phyloP scores from a whole-genome alignment of 345 rosid species.

The Sisymbrium altissimum region DNA sequence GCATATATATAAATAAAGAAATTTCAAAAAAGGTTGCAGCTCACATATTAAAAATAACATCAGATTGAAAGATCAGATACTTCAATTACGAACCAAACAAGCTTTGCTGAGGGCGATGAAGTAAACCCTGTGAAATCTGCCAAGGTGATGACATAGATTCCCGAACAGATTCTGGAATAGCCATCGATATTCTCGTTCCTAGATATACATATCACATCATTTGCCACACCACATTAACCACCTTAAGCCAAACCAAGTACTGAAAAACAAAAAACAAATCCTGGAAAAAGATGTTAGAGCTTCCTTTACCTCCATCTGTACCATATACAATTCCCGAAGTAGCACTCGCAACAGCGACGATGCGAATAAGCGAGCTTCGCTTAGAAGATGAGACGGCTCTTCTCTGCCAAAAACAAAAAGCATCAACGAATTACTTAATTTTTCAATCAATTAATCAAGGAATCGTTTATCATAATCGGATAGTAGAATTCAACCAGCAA shows the following conservation, averaged over 20 bases:
- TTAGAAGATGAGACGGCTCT: constrained; percentile 30
- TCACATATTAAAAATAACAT: background rate
- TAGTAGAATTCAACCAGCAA: constrained; percentile 27
- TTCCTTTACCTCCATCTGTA: constrained; percentile 44
- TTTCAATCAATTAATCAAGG: background rate
- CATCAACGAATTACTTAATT: background rate
- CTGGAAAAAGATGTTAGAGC: background rate
- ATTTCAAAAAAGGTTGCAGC: background rate
- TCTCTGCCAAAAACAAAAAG: constrained; percentile 33
- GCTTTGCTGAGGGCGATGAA: constrained; percentile 23
- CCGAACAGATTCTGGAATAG: constrained; percentile 34
- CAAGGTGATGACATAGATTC: constrained; percentile 35
- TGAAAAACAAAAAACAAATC: background rate
- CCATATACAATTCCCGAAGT: constrained; percentile 45
- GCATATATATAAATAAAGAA: background rate
- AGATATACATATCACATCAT: constrained; percentile 10
- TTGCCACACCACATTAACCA: no score
- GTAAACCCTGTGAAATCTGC: constrained; percentile 7
- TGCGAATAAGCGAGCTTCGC: constrained; percentile 36
- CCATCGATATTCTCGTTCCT: constrained; percentile 43
- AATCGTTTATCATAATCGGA: background rate
- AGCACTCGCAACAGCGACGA: constrained; percentile 39
- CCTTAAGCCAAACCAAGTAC: no score
- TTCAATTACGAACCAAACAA: constrained; percentile 41
- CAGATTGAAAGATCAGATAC: background rate